Evolutionary conservation across 345 rosid species (phyloP).

Genomic region (Brassica napus): DNA sequence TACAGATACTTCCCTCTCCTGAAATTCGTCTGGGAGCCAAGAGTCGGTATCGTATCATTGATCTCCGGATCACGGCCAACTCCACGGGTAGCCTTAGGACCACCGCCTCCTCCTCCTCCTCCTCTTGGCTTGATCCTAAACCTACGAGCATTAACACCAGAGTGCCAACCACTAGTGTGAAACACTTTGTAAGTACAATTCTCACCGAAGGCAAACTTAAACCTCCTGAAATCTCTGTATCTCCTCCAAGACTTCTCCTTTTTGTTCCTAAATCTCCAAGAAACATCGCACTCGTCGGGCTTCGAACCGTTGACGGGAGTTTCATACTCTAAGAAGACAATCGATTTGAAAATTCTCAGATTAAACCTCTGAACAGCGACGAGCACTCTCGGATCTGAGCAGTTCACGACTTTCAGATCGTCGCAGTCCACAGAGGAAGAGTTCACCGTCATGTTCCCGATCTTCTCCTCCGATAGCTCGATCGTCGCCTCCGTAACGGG

Average conservation of each 20-base stretch:
- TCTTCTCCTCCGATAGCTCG: slow-evolving; percentile 48
- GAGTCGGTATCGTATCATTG: slow-evolving; percentile 61
- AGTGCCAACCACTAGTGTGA: slow-evolving; percentile 79
- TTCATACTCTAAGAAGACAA: slow-evolving; percentile 79
- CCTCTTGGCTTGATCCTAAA: slow-evolving; percentile 39
- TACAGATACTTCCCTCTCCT: slow-evolving; percentile 82
- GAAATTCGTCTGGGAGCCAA: slow-evolving; percentile 59
- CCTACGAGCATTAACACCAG: slow-evolving; percentile 78
- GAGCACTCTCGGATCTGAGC: slow-evolving; percentile 79
- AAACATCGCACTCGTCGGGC: slow-evolving; percentile 77
- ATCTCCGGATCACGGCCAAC: slow-evolving; percentile 50
- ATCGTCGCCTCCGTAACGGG: slow-evolving; percentile 54
- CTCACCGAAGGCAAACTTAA: slow-evolving; percentile 62
- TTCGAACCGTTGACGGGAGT: slow-evolving; percentile 72
- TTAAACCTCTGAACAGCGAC: slow-evolving; percentile 79
- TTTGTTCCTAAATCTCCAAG: slow-evolving; percentile 90
- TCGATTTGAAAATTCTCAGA: slow-evolving; percentile 63
- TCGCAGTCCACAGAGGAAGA: slow-evolving; percentile 45
- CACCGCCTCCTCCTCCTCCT: slow-evolving; percentile 30
- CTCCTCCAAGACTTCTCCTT: slow-evolving; percentile 96
- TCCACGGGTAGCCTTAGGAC: slow-evolving; percentile 40
- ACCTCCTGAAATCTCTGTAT: slow-evolving; percentile 91
- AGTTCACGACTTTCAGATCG: slow-evolving; percentile 58
- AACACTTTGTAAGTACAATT: slow-evolving; percentile 62
- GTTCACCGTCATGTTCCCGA: slow-evolving; percentile 42